phyloP scores from a whole-genome alignment of 108 stramenopile genomes.

The Nitzschia palea region DNA sequence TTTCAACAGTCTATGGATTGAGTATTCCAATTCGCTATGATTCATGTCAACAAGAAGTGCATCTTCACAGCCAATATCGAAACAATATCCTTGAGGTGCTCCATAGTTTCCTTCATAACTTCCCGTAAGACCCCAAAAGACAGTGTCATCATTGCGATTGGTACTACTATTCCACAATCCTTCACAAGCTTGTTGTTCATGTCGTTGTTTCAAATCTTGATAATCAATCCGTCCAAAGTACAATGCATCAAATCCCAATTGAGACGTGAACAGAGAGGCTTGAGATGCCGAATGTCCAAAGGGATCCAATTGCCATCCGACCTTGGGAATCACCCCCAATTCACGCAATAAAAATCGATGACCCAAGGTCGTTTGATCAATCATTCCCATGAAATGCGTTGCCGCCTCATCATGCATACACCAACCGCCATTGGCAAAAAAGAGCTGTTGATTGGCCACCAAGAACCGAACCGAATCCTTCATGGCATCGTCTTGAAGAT shows the following conservation, averaged over 20 bases:
- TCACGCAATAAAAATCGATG: constrained; percentile 81
- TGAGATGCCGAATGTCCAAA: constrained; percentile 96
- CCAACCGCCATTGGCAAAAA: constrained; percentile 96
- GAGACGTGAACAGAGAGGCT: constrained; percentile 73
- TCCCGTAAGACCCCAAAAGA: constrained; percentile 90
- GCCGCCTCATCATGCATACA: constrained; percentile 98
- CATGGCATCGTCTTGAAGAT: constrained; percentile 50
- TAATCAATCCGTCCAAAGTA: constrained; percentile 96
- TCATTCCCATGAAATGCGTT: constrained; percentile 93
- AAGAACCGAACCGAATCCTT: constrained; percentile 54
- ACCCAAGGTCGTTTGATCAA: constrained; percentile 96
- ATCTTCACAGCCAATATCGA: constrained; percentile 55
- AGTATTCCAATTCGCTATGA: constrained; percentile 29
- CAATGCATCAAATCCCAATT: constrained; percentile 89
- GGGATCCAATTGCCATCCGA: constrained; percentile 94
- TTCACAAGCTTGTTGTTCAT: constrained; percentile 61
- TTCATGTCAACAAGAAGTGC: constrained; percentile 57
- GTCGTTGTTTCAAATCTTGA: constrained; percentile 83
- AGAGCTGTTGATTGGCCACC: constrained; percentile 69
- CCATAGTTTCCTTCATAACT: constrained; percentile 81
- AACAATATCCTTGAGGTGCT: constrained; percentile 76
- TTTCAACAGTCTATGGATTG: constrained; percentile 53
- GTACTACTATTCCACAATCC: constrained; percentile 79
- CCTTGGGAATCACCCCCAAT: constrained; percentile 84
- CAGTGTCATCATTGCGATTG: constrained; percentile 24